A percentile compares a stretch with the other conserved stretches of the same genome.
These are phyloP conservation scores for Talaromyces stipitatus DNA, from an alignment of 495 filamentous ascomycete species.

Conservation along the genomic window DNA sequence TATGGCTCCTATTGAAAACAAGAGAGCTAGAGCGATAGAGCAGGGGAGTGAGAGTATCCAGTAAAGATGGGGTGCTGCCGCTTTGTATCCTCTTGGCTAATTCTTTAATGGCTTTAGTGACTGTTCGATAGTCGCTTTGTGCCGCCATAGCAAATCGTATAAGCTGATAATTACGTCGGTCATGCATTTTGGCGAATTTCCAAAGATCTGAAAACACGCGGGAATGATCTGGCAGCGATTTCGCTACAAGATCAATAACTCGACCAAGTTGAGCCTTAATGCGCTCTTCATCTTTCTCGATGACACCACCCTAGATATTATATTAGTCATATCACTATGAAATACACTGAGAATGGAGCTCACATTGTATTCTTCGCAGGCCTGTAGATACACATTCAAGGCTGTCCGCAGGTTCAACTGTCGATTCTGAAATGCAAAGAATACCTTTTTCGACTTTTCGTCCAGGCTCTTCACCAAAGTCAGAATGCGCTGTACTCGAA, in stretches of 20 bases:
- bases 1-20: slow-evolving; percentile 88
- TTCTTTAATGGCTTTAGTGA: slow-evolving; percentile 84
- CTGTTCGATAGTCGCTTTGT: slow-evolving; percentile 87
- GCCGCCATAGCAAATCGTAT: slow-evolving; percentile 76
- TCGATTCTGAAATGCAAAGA: slow-evolving; percentile 76
- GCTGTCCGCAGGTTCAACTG: slow-evolving; percentile 63
- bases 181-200: slow-evolving; percentile 87
- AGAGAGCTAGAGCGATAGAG: slow-evolving; percentile 77
- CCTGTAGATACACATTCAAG: slow-evolving; percentile 62
- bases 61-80: slow-evolving; percentile 48
- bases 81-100: slow-evolving; percentile 72
- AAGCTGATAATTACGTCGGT: slow-evolving; percentile 84
- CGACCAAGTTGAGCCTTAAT: slow-evolving; percentile 60
- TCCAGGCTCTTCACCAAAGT: slow-evolving; percentile 74
- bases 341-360: slow-evolving; percentile 12
- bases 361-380: slow-evolving; percentile 77
- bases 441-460: slow-evolving; percentile 69
- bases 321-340: slow-evolving; percentile 1
- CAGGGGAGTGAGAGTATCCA: slow-evolving; percentile 76
- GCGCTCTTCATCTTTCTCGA: slow-evolving; percentile 61
- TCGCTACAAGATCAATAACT: slow-evolving; percentile 59
- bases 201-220: slow-evolving; percentile 64
- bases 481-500: slow-evolving; percentile 78
- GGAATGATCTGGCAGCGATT: slow-evolving; percentile 64
- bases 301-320: slow-evolving; percentile 58